Evolutionary conservation across 352 stramenopile species (phyloP).

Genomic region (Globisporangium nodosum): DNA sequence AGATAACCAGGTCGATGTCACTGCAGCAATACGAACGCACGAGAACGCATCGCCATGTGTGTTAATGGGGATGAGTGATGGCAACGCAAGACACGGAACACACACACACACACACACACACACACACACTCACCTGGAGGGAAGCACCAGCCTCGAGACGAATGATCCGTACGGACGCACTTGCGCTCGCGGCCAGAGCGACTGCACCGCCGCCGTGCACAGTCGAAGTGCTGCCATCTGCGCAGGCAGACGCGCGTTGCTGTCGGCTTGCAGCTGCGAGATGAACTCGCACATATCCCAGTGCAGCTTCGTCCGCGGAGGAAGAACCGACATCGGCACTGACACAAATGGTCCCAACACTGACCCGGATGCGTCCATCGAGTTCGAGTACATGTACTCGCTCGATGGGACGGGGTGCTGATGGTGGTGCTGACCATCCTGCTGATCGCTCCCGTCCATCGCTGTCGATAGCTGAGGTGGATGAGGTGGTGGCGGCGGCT

Average conservation of each 20-base stretch:
- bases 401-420: slow-evolving; percentile 18
- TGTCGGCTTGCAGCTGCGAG: slow-evolving; percentile 70
- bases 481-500: too few species aligned
- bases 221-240: slow-evolving; percentile 74
- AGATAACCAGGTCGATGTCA: slow-evolving; percentile 97
- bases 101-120: neutral
- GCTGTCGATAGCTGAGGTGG: slow-evolving; percentile 29
- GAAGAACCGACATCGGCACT: slow-evolving; percentile 78
- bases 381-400: slow-evolving; percentile 34
- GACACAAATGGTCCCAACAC: slow-evolving; percentile 77
- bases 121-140: slow-evolving; percentile 62
- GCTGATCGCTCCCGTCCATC: slow-evolving; percentile 1
- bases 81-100: too few species aligned
- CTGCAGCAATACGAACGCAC: slow-evolving; percentile 14
- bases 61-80: neutral
- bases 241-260: slow-evolving; percentile 53
- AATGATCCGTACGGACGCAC: slow-evolving; percentile 97
- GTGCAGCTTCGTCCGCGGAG: slow-evolving; percentile 76
- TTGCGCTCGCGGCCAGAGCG: slow-evolving; percentile 93
- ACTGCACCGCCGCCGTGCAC: slow-evolving; percentile 80
- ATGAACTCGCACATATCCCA: slow-evolving; percentile 88
- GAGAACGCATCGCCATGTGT: neutral
- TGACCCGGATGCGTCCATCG: slow-evolving; percentile 31
- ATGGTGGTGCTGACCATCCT: slow-evolving; percentile 13
- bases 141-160: slow-evolving; percentile 93